Evolutionary conservation across 192 early-diverging fungal genomes (phyloP), one percentile per base, ranked within the genome.

Genomic region (Coemansia sp.): DNA sequence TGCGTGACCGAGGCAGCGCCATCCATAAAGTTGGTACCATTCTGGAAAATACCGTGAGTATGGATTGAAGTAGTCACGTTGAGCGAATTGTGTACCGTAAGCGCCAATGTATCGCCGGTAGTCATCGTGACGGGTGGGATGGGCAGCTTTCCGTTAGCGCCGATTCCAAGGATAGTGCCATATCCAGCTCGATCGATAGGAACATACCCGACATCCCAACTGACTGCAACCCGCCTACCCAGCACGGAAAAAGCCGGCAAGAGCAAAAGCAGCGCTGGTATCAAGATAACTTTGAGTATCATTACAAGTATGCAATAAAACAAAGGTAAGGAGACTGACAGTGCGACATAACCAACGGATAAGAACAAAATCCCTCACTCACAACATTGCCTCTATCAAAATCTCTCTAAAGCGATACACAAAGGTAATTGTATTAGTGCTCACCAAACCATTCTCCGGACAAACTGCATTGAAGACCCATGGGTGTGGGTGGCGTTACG

Each of bases 11-110:
- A 84, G 27, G 79, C 70, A 0, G 89, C 76, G 6, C 93, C 92
- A 71, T 93, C 94, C 49, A 86, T 75, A 66, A 84, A 86, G 62
- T 53, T 73, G 11, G 87, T 86, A 32, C 87, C 88, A 54, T 82
- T 89, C 58, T 93, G 90, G 72, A 89, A 93, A 7, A 94, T 56
- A 0, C 94, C 94, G 65, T 96, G 94, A 0, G 84, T 69, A 74
- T 91, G 93, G 59, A 94, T 60, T 2, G 86, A 71, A 17, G 90
- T 89, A 11, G 88, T 77, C 32, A 77, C 64, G 61, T 87, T 76
- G 32, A 90, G 64, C n/a, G 75, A 74, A 66, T 90, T 89, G 53
- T 68, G 59, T 24, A 83, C 76, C 12, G 56, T 83, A 12, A 81
- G 62, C 0, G 31, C 56, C 15, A 81, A 24, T 0, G 60, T 66